Conservation (phyloP, 2,329 filamentous ascomycete species). For the Daldinia sp. region DNA sequence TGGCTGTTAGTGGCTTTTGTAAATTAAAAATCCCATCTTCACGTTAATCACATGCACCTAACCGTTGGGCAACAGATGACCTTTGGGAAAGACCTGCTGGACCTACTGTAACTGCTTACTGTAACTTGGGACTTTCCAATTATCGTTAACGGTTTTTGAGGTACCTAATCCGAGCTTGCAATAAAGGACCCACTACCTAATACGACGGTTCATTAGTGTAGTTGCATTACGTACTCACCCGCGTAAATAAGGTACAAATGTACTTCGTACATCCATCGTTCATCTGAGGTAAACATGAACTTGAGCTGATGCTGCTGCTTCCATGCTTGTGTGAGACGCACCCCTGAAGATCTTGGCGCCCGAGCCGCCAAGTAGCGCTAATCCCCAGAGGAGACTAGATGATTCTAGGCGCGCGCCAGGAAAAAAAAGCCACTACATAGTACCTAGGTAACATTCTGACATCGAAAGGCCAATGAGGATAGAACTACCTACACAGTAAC, state of each 20-base stretch:
- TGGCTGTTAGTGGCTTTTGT: background rate
- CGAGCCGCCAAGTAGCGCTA: conserved; percentile 33
- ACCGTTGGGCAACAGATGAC: too few relatives aligned
- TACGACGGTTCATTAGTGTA: background rate
- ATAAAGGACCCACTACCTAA: background rate
- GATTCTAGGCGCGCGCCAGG: conserved; percentile 37
- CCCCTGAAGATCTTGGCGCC: conserved; percentile 44
- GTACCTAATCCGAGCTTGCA: too few relatives aligned
- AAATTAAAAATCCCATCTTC: background rate
- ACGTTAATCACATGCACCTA: background rate
- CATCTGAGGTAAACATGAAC: background rate
- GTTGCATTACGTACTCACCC: background rate
- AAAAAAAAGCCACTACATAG: background rate
- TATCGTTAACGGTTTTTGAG: too few relatives aligned
- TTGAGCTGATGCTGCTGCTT: too few relatives aligned
- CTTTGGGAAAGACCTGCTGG: too few relatives aligned
- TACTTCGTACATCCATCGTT: background rate
- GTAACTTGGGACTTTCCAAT: too few relatives aligned
- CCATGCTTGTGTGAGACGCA: conserved; percentile 1
- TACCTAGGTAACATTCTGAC: background rate
- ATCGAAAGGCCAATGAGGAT: conserved; percentile 19
- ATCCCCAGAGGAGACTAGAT: conserved; percentile 25
- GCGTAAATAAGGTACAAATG: too few relatives aligned
- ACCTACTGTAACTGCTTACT: too few relatives aligned
- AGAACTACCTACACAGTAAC: background rate